These are phyloP conservation scores for Pezicula carpinea DNA, from an alignment of 2,329 filamentous ascomycete genomes.

Conservation along the genomic window DNA sequence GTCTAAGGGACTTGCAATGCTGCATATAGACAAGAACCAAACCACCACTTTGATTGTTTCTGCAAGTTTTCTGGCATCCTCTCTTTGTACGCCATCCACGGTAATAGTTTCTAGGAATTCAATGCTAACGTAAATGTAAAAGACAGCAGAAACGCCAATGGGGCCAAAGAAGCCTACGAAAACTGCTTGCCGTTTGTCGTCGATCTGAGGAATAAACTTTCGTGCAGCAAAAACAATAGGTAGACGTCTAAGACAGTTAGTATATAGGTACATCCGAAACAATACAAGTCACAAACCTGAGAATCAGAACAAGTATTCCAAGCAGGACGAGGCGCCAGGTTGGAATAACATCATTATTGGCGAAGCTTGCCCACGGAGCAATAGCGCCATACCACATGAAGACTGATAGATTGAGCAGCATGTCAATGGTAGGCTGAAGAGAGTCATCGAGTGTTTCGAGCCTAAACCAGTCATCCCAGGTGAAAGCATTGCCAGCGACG, in stretches of 20 bases:
- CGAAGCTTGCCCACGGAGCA: conserved; percentile 73
- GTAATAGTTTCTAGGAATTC: conserved; percentile 65
- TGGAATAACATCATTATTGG: conserved; percentile 63
- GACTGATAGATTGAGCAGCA: conserved; percentile 83
- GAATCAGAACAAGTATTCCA: conserved; percentile 69
- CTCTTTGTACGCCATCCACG: conserved; percentile 54
- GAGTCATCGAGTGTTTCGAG: conserved; percentile 85
- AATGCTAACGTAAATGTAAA: conserved; percentile 77
- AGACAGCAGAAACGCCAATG: conserved; percentile 84
- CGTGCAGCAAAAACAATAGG: conserved; percentile 73
- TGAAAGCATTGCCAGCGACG: conserved; percentile 85
- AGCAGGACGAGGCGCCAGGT: conserved; percentile 69
- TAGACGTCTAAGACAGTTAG: conserved; percentile 42
- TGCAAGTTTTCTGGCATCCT: conserved; percentile 60
- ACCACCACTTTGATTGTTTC: conserved; percentile 70
- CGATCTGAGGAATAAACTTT: conserved; percentile 73
- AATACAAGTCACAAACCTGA: conserved; percentile 42
- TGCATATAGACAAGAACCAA: conserved; percentile 83
- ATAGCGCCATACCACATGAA: conserved; percentile 91
- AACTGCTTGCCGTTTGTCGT: conserved; percentile 66
- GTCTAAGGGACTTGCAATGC: conserved; percentile 56
- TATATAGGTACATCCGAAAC: background rate
- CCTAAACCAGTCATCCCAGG: conserved; percentile 92
- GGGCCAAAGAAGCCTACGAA: conserved; percentile 94
- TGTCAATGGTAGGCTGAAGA: conserved; percentile 90